Evolutionary conservation across 306 rosid genomes (phyloP), one percentile per base, ranked within the genome.

Genomic region (Quercus aquifolioides): DNA sequence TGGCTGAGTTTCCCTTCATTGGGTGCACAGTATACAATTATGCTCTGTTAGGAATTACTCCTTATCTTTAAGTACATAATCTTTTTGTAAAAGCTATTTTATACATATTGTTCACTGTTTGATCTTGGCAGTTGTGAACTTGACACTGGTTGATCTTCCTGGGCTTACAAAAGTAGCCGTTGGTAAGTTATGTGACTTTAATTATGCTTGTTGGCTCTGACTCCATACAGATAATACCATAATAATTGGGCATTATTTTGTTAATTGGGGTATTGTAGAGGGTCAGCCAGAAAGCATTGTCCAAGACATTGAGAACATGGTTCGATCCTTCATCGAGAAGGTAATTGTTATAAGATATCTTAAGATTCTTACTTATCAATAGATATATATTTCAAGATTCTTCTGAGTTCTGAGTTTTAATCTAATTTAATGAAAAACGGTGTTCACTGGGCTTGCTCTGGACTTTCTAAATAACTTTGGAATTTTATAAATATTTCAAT

Each of bases 91-190:
- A 63, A 64, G 21, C 70, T 31, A 64, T 11, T 59, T 59, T 6
- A 58, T 58, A 74, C 57, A 25, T 69, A 74, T 78, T 74, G 6
- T 17, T 71, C 81, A 41, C 25, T 52, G 19, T 79, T 78, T 72
- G 75, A 59, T 75, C n/a, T 79, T 73, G 84, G 88, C 97, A 94
- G 98, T 94, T 89, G 98, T 94, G 74, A 94, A 94, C 86, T 86
- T 94, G 94, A 94, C 98, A 19, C 94, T 92, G 46, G 75, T 94
- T 81, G 98, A 94, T 84, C 98, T 94, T 87, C 98, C 98, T 35
- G 98, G 98, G 75, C 97, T 94, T 73, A 94, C 98, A 15, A 94
- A 94, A 82, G 98, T 94, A 19, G 97, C 98, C 41, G 94, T 94
- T 67, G 98, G 98, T 94, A 82, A 90, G 96, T 84, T 72, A 57